phyloP scores from a whole-genome alignment of 108 stramenopile genomes.

The Aurantiochytrium sp. region DNA sequence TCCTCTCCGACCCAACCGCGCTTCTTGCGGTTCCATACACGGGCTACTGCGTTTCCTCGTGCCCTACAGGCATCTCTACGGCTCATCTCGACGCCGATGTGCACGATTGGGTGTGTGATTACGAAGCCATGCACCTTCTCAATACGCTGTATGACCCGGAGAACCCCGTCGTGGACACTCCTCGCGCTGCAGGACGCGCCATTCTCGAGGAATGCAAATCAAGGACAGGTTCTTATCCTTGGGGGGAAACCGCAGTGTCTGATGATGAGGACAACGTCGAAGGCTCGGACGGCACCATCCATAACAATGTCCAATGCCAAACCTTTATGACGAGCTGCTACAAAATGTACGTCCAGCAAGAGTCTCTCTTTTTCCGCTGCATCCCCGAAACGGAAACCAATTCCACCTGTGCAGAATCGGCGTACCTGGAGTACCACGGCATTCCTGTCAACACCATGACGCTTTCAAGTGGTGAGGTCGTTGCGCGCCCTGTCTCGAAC shows the following conservation, averaged over 20 bases:
- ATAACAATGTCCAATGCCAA: not conserved
- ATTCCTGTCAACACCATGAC: not conserved
- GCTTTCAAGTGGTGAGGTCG: not conserved
- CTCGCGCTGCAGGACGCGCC: not conserved
- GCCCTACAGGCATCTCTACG: not conserved
- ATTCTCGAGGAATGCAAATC: not conserved
- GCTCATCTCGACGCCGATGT: not conserved
- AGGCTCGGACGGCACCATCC: not conserved
- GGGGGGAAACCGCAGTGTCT: not conserved
- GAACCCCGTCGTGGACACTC: not conserved
- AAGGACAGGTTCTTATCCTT: not conserved
- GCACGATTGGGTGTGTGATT: not conserved
- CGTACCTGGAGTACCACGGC: not conserved
- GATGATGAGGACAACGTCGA: not conserved
- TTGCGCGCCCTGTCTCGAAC: not conserved
- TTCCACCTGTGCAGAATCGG: not conserved
- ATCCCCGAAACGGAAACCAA: not conserved
- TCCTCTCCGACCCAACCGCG: not conserved
- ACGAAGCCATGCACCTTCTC: not conserved
- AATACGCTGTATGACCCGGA: not conserved
- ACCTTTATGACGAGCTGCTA: not conserved
- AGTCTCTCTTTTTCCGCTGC: not conserved
- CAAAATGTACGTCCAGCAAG: not conserved
- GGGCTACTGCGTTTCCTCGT: not conserved
- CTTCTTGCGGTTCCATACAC: not conserved